A percentile compares a stretch with the other conserved stretches of the same genome.
Conservation (phyloP, 1,139 yeast genomes). For the Yamadazyma spencermartinsiae region DNA sequence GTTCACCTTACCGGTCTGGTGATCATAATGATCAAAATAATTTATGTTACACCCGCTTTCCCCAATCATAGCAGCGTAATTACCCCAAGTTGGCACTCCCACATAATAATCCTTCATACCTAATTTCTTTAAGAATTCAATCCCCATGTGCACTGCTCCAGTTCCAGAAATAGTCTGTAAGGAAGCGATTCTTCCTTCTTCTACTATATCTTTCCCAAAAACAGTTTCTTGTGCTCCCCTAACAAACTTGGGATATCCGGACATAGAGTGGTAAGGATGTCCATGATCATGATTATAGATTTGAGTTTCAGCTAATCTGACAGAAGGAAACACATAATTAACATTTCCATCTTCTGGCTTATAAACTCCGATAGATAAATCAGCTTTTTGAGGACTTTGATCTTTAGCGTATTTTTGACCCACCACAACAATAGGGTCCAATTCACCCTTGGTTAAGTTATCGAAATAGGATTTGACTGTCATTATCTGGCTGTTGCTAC, state of each 20-base stretch:
- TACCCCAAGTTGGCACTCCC: conserved; percentile 45
- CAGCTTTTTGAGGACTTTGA: conserved; percentile 32
- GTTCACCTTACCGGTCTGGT: conserved; percentile 28
- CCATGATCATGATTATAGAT: conserved; percentile 40
- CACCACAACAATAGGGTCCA: conserved; percentile 42
- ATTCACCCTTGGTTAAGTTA: conserved; percentile 24
- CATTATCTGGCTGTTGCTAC: too few relatives aligned
- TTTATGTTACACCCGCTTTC: conserved; percentile 28
- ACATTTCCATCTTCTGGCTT: conserved; percentile 36
- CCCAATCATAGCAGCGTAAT: conserved; percentile 39
- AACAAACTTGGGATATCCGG: conserved; percentile 40
- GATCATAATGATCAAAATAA: conserved; percentile 36
- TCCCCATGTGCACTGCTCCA: conserved; percentile 44
- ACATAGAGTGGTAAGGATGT: conserved; percentile 45
- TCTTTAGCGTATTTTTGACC: conserved; percentile 30
- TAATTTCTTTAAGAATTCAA: conserved; percentile 27
- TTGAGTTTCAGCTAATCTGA: conserved; percentile 33
- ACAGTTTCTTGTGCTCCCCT: conserved; percentile 36
- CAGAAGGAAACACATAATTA: conserved; percentile 40
- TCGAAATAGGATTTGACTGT: conserved; percentile 27
- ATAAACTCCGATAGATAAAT: conserved; percentile 46
- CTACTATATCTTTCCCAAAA: conserved; percentile 30
- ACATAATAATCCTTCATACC: conserved; percentile 34
- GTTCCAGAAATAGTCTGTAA: conserved; percentile 48
- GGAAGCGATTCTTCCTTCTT: conserved; percentile 32